Base-by-base conservation (phyloP, 1,284 basidiomycete species). In the Meira nashicola region DNA sequence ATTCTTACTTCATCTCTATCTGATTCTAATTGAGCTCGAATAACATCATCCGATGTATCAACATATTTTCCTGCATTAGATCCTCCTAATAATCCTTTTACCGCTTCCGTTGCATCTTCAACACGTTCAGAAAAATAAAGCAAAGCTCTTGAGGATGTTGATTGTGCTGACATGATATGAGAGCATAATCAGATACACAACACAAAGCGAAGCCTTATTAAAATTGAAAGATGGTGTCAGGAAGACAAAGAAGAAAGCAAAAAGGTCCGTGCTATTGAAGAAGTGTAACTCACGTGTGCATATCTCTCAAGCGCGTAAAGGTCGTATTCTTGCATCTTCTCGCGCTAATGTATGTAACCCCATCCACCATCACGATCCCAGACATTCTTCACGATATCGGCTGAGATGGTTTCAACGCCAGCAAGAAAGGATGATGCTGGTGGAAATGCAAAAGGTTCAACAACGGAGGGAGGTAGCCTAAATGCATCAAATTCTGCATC, bases 51-150 rank as follows among this genome's bases (percentile, higher is more conserved):
- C 37, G 74, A 63, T 3, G 63, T 74, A 57, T 75, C 74, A 50
- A 75, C 67, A 50, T 75, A 74, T 55, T 68, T 66, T 3, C 62
- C 59, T 17, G 43, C 14, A 21, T 23, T 39, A 1, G 66, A 59
- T 39, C 71, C 70, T 33, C 73, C 71, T 7, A 76, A 58, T 39
- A 69, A 58, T 1, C 65, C 71, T 43, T 73, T 74, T 41, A 74
- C 66, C 1, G 74, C 73, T 17, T 66, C 63, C 25, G 71, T 62
- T 17, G 72, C 72, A 69, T 76, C 74, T 57, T 76, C 74, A 2
- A 71, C 73, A 14, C 71, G 67, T 60, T 76, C 74, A 2, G 73
- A 64, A 43, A 76, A 62, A 58, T 70, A 76, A 8, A 67, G 63
- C 11, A 74, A 54, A 39, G 73, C 74, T n/a, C 70, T 59, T 41